phyloP scores from a whole-genome alignment of 2,329 filamentous ascomycete genomes.

The Cordyceps fumosorosea region DNA sequence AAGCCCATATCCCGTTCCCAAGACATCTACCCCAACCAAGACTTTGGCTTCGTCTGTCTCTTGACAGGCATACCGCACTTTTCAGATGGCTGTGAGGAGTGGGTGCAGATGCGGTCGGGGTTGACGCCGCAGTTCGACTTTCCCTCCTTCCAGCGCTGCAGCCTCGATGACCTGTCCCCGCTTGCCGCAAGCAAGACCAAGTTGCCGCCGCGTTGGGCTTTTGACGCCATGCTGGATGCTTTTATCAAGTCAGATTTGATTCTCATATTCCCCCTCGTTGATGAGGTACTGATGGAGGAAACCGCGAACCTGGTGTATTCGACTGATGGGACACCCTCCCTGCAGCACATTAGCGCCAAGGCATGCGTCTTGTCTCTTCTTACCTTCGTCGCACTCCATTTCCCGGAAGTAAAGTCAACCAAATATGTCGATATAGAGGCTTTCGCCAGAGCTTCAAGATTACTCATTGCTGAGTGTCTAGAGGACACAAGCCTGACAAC shows the following conservation, averaged over 20 bases:
- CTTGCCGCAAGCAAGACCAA: conserved; percentile 14
- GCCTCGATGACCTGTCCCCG: conserved; percentile 9
- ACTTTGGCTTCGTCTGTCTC: conserved; percentile 39
- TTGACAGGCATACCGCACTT: conserved; percentile 44
- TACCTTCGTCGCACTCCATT: conserved; percentile 24
- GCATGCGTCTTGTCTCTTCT: conserved; percentile 45
- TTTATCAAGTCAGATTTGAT: conserved; percentile 30
- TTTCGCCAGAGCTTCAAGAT: conserved; percentile 34
- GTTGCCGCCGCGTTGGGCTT: conserved; percentile 30
- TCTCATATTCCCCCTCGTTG: conserved; percentile 42
- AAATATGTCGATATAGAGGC: conserved; percentile 32
- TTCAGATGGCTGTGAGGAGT: conserved; percentile 38
- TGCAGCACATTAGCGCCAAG: conserved; percentile 30
- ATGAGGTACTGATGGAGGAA: conserved; percentile 37
- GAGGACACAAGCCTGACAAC: conserved; percentile 37
- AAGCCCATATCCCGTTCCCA: conserved; percentile 31
- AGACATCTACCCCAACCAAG: conserved; percentile 35
- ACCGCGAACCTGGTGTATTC: conserved; percentile 41
- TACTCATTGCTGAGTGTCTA: conserved; percentile 34
- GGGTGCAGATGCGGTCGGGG: conserved; percentile 41
- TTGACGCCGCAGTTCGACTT: conserved; percentile 19
- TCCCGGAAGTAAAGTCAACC: conserved; percentile 17
- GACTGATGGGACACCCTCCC: conserved; percentile 9
- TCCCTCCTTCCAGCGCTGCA: neutral
- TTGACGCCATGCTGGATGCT: conserved; percentile 17